Conservation (phyloP, 306 rosid species). For the Prunus campanulata region DNA sequence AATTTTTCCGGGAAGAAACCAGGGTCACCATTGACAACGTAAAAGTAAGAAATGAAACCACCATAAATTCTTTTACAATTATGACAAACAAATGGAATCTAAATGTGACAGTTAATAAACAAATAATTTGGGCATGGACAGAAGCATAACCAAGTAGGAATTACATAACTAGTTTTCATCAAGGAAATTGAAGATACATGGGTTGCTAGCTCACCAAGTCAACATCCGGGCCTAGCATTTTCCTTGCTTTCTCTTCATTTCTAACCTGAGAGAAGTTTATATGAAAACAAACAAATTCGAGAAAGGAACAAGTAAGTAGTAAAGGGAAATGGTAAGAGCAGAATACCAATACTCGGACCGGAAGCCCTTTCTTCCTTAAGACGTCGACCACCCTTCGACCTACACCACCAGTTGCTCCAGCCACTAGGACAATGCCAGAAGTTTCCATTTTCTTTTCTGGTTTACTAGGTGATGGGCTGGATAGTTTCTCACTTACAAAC, state of each 20-base stretch:
- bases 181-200: not conserved
- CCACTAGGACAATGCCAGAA: conserved; percentile 74
- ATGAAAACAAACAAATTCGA: conserved; percentile 8
- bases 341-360: conserved; percentile 80
- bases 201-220: conserved; percentile 69
- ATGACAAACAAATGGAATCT: too few relatives aligned
- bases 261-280: conserved; percentile 55
- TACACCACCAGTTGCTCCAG: conserved; percentile 98
- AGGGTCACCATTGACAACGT: not conserved
- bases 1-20: conserved; percentile 8
- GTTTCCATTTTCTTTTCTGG: conserved; percentile 58
- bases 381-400: conserved; percentile 86
- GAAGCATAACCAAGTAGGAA: not conserved
- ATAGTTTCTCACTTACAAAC: conserved; percentile 65
- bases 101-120: too few relatives aligned
- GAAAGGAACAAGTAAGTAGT: not conserved
- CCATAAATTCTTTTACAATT: too few relatives aligned
- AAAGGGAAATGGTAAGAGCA: conserved; percentile 8
- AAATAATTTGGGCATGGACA: too few relatives aligned
- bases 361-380: conserved; percentile 70
- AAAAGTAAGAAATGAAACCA: conserved; percentile 5
- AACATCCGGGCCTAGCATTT: conserved; percentile 78
- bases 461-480: conserved; percentile 54
- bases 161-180: not conserved
- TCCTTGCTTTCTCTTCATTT: conserved; percentile 87